Evolutionary conservation across 2,329 filamentous ascomycete species (phyloP), one percentile per base, ranked within the genome.

Genomic region (Nemania sp.): DNA sequence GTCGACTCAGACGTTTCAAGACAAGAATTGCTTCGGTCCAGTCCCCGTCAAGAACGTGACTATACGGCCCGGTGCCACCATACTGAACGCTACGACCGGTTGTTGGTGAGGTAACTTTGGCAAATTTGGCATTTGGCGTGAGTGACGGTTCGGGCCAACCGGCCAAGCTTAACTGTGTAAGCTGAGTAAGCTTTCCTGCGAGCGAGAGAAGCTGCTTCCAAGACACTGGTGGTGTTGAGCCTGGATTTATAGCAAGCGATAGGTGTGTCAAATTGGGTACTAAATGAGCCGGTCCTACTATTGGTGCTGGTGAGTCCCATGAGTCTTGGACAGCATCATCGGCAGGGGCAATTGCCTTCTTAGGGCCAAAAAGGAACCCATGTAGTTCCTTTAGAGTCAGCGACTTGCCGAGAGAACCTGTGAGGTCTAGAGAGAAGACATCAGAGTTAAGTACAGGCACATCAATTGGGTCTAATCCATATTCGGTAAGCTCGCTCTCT

Each of bases 81-180:
- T 88, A 89, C 43, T 84, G 83, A 10, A 88, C 77, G 15, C 74
- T 77, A 32, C 73, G 79, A 29, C 82, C 85, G 0, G 77, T 77
- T 35, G 82, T 77, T 4, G 80, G 79, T 4, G 84, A 82, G 1
- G 81, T 77, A 1, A 89, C 77, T 1, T 84, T 83, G 0, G 85
- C 78, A 27, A 80, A 80, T 65, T 81, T 83, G 6, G 87, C 83
- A 70, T 86, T 85, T 8, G 86, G 86, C 1, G 87, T 87, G n/a
- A 88, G 78, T 18, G 83, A 83, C 1, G 89, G 89, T 57, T 84
- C 83, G 1, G 89, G 88, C 89, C 89, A 90, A 74, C 85, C 86
- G 18, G 88, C 87, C 6, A 90, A 81, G 70, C 85, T 88, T 47
- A 90, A 80, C 72, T 90, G 88, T 1, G 88, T 90, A 45, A 90